Base-by-base conservation (phyloP, 2,329 filamentous ascomycete species). In the Pseudogymnoascus sp. region DNA sequence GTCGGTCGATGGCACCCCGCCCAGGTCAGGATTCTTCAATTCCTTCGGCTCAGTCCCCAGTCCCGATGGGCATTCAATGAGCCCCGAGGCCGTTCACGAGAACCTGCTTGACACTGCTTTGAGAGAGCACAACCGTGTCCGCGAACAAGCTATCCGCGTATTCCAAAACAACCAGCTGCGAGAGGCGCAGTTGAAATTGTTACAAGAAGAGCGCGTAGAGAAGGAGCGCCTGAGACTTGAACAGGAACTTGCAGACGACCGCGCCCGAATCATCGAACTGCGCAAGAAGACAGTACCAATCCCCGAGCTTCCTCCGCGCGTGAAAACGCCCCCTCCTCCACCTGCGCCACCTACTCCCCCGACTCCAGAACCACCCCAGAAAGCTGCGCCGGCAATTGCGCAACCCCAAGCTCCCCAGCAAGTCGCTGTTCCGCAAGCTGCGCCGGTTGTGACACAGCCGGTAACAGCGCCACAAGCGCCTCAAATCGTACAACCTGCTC, bases 31-130 rank as follows among this genome's bases (percentile, higher is more conserved):
- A 54, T 54, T 54, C 7, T 54, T 54, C 48, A 37, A 61, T 41
- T 61, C 37, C 60, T 61, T 61, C 60, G 34, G 34, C 60, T 41
- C 60, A 1, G 8, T 61, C n/a, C 60, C 60, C 60, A 37, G 60
- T 41, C 60, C 34, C 16, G 60, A 61, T 23, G 34, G 34, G n/a
- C 48, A 34, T 54, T 54, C 48, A 6, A 54, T 54, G 61, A 48
- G 25, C 39, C 61, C 61, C 13, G 25, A 31, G 39, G 61, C 36
- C 21, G 61, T 71, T 5, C 71, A 72, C 63, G 60, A 64, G 43
- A 83, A 86, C 69, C 88, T 88, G 13, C 81, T 93, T 14, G 83
- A 83, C 54, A 82, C 83, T 57, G 88, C 88, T 3, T 84, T 85
- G 60, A 79, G 80, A 13, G 83, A 88, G 71, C 90, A 92, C 73